phyloP scores from a whole-genome alignment of 345 rosid genomes.

The Eucalyptus grandis region DNA sequence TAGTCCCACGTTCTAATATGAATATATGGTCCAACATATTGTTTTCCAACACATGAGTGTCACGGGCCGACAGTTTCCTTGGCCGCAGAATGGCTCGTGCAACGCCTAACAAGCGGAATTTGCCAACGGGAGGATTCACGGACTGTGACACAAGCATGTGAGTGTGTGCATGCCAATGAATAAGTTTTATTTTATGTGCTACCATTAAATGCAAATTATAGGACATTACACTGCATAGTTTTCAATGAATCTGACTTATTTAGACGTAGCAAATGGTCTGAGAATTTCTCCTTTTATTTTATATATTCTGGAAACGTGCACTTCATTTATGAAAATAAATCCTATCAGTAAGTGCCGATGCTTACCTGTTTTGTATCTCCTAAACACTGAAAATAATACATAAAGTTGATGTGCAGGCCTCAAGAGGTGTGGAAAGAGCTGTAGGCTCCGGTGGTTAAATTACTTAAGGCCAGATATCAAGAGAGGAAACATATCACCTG shows the following conservation, averaged over 20 bases:
- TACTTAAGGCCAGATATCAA: slow-evolving; percentile 2
- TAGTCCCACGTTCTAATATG: neutral
- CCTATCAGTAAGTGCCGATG: neutral
- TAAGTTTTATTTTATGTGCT: too few species aligned
- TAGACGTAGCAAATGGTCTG: neutral
- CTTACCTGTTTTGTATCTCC: neutral
- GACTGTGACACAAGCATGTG: too few species aligned
- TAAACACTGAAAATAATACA: neutral
- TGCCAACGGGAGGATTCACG: too few species aligned
- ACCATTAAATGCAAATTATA: neutral
- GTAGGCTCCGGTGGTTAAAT: slow-evolving; percentile 6
- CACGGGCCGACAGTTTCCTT: too few species aligned
- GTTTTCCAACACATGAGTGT: neutral
- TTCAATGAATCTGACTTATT: neutral
- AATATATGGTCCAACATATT: neutral
- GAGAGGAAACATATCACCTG: slow-evolving; percentile 3
- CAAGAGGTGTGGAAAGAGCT: slow-evolving; percentile 3
- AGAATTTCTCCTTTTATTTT: neutral
- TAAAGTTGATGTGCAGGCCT: neutral
- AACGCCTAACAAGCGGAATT: too few species aligned
- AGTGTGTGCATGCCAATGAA: neutral
- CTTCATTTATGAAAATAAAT: neutral
- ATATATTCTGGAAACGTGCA: neutral
- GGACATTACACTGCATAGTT: neutral
- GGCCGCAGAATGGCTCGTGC: too few species aligned